Evolutionary conservation across 2,329 filamentous ascomycete species (phyloP).

Genomic region (Aaosphaeria pasadenensis): DNA sequence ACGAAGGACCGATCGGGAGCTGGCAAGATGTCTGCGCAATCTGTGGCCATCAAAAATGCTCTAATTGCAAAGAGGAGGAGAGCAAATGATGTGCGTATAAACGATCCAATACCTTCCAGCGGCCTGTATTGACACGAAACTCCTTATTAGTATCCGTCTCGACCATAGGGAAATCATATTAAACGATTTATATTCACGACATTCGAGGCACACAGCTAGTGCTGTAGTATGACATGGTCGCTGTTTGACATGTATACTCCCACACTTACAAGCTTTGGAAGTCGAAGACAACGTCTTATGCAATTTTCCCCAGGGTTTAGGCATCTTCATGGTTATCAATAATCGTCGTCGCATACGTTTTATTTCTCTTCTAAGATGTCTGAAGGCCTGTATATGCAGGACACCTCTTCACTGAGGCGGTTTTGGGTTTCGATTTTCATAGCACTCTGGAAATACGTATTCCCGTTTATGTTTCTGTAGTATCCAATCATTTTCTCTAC

Average conservation of each 20-base stretch:
- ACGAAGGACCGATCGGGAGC: neutral
- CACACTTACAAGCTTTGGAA: neutral
- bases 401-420: neutral
- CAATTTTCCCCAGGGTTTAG: neutral
- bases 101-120: neutral
- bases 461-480: too few relatives aligned
- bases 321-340: neutral
- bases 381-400: neutral
- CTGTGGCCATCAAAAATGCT: neutral
- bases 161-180: neutral
- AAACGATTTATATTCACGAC: neutral
- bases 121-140: neutral
- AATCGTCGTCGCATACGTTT: neutral
- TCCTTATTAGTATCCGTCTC: neutral
- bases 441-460: too few relatives aligned
- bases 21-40: neutral
- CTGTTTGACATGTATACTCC: neutral
- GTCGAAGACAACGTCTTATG: neutral
- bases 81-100: neutral
- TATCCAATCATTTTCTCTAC: too few relatives aligned
- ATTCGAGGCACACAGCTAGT: too few relatives aligned
- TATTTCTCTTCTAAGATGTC: neutral
- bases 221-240: neutral
- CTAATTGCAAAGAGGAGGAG: neutral
- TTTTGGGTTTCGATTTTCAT: too few relatives aligned